A percentile compares a stretch with the other conserved stretches of the same genome.
These are phyloP conservation scores for Trichoderma oligosporum DNA, from an alignment of 2,329 filamentous ascomycete species.

Conservation along the genomic window DNA sequence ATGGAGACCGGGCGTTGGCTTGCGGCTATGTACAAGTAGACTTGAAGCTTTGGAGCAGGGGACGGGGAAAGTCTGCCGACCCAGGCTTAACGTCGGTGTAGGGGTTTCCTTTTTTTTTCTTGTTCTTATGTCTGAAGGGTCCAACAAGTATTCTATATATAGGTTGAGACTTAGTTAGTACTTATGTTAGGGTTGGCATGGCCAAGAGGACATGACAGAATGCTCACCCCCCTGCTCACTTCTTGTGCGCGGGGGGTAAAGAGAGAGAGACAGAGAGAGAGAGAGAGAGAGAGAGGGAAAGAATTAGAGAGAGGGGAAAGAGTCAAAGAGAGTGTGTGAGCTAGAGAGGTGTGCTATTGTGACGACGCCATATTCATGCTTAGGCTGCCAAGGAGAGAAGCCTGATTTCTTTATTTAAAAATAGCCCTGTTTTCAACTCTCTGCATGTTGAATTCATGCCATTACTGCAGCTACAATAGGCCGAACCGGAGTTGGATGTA, in stretches of 20 bases:
- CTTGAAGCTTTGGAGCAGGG: background rate
- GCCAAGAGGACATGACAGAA: too few relatives aligned
- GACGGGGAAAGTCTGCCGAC: conserved; percentile 14
- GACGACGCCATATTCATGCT: background rate
- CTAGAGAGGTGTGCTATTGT: background rate
- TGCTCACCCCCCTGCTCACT: background rate
- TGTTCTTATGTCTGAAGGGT: conserved; percentile 9
- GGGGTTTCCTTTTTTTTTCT: background rate
- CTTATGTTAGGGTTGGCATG: background rate
- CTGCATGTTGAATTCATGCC: background rate
- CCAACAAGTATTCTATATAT: too few relatives aligned
- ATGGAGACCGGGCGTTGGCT: background rate
- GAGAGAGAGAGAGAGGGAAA: background rate
- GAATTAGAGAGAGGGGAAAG: background rate
- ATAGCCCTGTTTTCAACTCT: background rate
- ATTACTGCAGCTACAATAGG: background rate
- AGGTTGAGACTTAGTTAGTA: too few relatives aligned
- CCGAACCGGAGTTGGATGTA: too few relatives aligned
- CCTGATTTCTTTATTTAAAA: too few relatives aligned
- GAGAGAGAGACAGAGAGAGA: background rate
- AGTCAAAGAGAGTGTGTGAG: background rate
- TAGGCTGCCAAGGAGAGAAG: background rate
- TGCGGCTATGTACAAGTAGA: background rate
- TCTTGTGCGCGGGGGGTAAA: background rate
- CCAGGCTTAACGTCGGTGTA: conserved; percentile 14